phyloP scores from a whole-genome alignment of 2,329 filamentous ascomycete species.

The Polychaeton citri region DNA sequence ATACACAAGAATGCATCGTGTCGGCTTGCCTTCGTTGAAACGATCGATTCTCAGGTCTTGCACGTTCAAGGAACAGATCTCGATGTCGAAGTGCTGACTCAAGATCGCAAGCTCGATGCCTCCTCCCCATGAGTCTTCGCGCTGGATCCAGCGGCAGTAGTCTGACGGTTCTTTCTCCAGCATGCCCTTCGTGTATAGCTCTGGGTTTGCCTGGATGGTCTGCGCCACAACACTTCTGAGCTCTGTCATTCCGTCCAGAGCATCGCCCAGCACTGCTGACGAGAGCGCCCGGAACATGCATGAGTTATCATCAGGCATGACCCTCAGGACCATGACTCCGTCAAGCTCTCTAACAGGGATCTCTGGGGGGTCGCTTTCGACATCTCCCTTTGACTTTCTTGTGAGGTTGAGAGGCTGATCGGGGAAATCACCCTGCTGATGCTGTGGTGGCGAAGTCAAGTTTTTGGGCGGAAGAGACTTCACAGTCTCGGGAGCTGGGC shows the following conservation, averaged over 20 bases:
- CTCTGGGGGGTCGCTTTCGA: constrained; percentile 48
- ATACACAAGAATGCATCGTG: constrained; percentile 71
- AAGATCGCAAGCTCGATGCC: constrained; percentile 81
- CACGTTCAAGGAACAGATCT: constrained; percentile 77
- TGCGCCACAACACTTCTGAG: constrained; percentile 67
- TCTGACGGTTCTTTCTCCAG: constrained; percentile 56
- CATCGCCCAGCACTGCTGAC: constrained; percentile 54
- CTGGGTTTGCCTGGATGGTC: constrained; percentile 59
- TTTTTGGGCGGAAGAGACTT: constrained; percentile 13
- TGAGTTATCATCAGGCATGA: constrained; percentile 95
- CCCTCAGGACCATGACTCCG: constrained; percentile 57
- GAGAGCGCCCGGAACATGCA: constrained; percentile 88
- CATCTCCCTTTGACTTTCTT: constrained; percentile 30
- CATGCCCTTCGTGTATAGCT: constrained; percentile 61
- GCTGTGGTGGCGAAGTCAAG: constrained; percentile 11
- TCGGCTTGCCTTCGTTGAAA: constrained; percentile 61
- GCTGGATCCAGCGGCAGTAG: constrained; percentile 73
- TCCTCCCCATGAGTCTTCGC: constrained; percentile 76
- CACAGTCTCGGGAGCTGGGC: constrained; percentile 9
- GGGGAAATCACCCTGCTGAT: constrained; percentile 15
- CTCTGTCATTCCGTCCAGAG: constrained; percentile 54
- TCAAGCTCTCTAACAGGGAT: constrained; percentile 42
- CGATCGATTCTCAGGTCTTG: constrained; percentile 52
- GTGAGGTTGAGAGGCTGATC: constrained; percentile 22
- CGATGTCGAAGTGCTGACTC: constrained; percentile 69